Evolutionary conservation across 768 basidiomycete species (phyloP).

Genomic region (Termitomyces bulborhizus): DNA sequence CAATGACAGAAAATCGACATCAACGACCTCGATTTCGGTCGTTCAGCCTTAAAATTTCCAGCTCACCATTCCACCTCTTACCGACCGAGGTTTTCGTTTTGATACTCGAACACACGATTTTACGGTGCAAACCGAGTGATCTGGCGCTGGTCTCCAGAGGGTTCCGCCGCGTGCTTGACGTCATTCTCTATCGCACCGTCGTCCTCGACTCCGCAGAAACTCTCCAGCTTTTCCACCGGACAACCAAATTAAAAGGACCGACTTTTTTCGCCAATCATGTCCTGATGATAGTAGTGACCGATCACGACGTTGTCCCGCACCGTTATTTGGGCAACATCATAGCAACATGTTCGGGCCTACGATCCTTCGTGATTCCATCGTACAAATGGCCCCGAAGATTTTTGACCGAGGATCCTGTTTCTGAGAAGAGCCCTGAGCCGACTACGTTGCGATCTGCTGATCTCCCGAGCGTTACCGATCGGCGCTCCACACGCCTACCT

Average conservation of each 20-base stretch:
- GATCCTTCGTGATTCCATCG: conserved; percentile 23
- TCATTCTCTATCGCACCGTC: conserved; percentile 32
- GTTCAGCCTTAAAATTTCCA: conserved; percentile 14
- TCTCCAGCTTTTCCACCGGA: conserved; percentile 30
- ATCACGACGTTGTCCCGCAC: conserved; percentile 7
- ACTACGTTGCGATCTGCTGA: conserved; percentile 24
- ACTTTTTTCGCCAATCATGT: conserved; percentile 25
- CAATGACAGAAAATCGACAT: conserved; percentile 2
- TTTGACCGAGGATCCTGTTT: conserved; percentile 9
- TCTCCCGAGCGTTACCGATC: conserved; percentile 2
- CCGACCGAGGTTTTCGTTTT: conserved; percentile 31
- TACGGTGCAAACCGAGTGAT: conserved; percentile 20
- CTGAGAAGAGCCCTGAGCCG: conserved; percentile 16
- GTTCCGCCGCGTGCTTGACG: conserved; percentile 25
- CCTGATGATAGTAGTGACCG: conserved; percentile 30
- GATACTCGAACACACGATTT: conserved; percentile 30
- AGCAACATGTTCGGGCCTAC: conserved; percentile 26
- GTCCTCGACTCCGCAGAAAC: conserved; percentile 24
- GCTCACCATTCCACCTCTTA: conserved; percentile 21
- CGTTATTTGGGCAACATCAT: conserved; percentile 23
- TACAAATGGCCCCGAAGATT: conserved; percentile 13
- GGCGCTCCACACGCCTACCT: background rate
- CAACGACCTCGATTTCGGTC: conserved; percentile 7
- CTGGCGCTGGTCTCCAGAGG: conserved; percentile 25
- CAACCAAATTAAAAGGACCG: conserved; percentile 19